Conservation (phyloP, 2,329 filamentous ascomycete species). For the Talaromyces sp. region DNA sequence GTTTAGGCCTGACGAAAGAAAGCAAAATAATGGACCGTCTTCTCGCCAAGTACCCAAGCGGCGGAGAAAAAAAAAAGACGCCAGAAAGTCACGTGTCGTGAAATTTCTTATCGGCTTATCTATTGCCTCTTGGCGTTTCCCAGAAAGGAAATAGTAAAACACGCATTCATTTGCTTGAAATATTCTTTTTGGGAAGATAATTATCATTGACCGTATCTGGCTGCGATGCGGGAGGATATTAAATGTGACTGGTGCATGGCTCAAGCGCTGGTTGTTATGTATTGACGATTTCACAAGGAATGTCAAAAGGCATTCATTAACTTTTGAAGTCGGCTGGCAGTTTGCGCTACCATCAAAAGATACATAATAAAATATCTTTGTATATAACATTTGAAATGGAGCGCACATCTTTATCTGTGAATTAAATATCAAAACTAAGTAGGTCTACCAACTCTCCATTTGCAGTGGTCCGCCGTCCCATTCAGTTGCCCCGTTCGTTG, state of each 20-base stretch:
- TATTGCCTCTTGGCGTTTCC: not conserved
- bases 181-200: not conserved
- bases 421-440: not conserved
- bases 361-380: not conserved
- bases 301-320: too few relatives aligned
- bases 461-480: slow-evolving; percentile 32
- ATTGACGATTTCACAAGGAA: not conserved
- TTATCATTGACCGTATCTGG: too few relatives aligned
- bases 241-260: too few relatives aligned
- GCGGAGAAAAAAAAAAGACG: slow-evolving; percentile 6
- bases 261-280: not conserved
- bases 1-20: slow-evolving; percentile 8
- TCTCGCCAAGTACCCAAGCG: not conserved
- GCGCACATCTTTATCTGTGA: not conserved
- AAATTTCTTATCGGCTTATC: slow-evolving; percentile 14
- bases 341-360: not conserved
- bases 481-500: slow-evolving; percentile 25
- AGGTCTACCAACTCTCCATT: slow-evolving; percentile 26
- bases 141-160: slow-evolving; percentile 1
- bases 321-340: too few relatives aligned
- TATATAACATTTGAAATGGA: not conserved
- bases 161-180: too few relatives aligned
- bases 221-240: too few relatives aligned
- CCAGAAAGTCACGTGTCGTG: slow-evolving; percentile 13
- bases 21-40: not conserved